Evolutionary conservation across 2,329 filamentous ascomycete genomes (phyloP).

Genomic region (Penicillium aurantiogriseum): DNA sequence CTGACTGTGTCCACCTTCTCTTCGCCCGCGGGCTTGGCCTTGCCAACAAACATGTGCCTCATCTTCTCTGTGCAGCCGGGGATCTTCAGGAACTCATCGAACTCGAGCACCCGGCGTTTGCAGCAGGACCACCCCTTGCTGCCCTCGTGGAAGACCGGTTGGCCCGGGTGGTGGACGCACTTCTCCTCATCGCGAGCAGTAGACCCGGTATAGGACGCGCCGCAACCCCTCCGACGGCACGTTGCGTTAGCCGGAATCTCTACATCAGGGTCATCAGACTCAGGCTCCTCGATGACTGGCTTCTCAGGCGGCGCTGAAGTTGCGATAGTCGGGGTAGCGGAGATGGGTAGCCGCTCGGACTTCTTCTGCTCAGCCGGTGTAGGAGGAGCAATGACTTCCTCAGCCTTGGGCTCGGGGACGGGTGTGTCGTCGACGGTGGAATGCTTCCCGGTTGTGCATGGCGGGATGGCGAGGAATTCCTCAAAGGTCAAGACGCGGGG

Average conservation of each 20-base stretch:
- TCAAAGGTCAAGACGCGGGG: slow-evolving; percentile 95
- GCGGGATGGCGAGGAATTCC: slow-evolving; percentile 89
- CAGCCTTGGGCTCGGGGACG: slow-evolving; percentile 42
- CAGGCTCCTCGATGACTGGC: slow-evolving; percentile 62
- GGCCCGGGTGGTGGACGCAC: slow-evolving; percentile 86
- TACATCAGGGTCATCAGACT: slow-evolving; percentile 77
- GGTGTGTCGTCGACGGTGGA: slow-evolving; percentile 78
- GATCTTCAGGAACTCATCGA: slow-evolving; percentile 97
- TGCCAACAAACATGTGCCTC: slow-evolving; percentile 78
- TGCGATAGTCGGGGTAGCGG: slow-evolving; percentile 29
- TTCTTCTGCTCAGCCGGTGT: slow-evolving; percentile 22
- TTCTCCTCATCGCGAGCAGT: slow-evolving; percentile 65
- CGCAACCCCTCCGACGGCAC: slow-evolving; percentile 78
- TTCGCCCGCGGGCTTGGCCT: slow-evolving; percentile 66
- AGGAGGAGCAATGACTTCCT: slow-evolving; percentile 23
- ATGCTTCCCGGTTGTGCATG: slow-evolving; percentile 91
- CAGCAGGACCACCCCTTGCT: slow-evolving; percentile 98
- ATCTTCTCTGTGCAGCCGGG: slow-evolving; percentile 82
- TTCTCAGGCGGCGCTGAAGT: slow-evolving; percentile 33
- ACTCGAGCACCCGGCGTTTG: slow-evolving; percentile 90
- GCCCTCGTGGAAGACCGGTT: slow-evolving; percentile 93
- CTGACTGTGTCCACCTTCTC: slow-evolving; percentile 76
- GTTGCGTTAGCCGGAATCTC: slow-evolving; percentile 70
- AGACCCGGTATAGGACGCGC: slow-evolving; percentile 60
- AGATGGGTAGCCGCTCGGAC: slow-evolving; percentile 23